A percentile compares a stretch with the other conserved stretches of the same genome.
Evolutionary conservation across 1,139 yeast species (phyloP).

Genomic region (Tardiomyces blankii): DNA sequence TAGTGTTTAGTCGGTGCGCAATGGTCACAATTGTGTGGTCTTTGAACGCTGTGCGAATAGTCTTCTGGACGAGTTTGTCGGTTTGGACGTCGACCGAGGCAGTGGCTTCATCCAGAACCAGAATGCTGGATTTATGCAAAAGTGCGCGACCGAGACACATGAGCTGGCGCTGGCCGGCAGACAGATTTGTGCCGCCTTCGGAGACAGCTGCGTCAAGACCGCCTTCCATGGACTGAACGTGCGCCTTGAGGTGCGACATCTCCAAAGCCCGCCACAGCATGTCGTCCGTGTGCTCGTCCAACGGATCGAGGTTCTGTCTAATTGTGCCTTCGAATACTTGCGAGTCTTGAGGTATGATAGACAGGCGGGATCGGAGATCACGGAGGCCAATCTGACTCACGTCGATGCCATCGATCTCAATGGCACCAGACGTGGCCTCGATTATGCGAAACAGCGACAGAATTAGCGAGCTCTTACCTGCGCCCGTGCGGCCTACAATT

Average conservation of each 20-base stretch:
- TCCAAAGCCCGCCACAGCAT: constrained; percentile 61
- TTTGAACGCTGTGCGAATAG: constrained; percentile 52
- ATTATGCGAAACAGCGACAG: constrained; percentile 64
- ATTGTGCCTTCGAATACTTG: constrained; percentile 57
- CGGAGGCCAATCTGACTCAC: constrained; percentile 45
- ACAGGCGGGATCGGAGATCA: constrained; percentile 45
- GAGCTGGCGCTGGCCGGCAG: constrained; percentile 71
- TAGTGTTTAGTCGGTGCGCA: constrained; percentile 77
- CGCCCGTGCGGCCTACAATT: constrained; percentile 79
- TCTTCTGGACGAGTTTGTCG: constrained; percentile 61
- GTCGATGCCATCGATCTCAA: constrained; percentile 48
- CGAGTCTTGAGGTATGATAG: constrained; percentile 72
- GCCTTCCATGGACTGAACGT: constrained; percentile 53
- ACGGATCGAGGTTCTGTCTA: constrained; percentile 59
- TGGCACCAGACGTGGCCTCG: constrained; percentile 47
- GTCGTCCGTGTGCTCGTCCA: constrained; percentile 37
- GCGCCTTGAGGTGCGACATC: constrained; percentile 71
- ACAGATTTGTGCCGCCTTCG: constrained; percentile 65
- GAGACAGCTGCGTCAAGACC: constrained; percentile 33
- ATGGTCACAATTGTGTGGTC: constrained; percentile 66
- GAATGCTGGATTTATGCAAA: constrained; percentile 46
- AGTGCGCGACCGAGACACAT: constrained; percentile 69
- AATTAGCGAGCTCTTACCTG: constrained; percentile 68
- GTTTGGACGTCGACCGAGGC: constrained; percentile 80
- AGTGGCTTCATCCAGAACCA: constrained; percentile 75